A percentile compares a stretch with the other conserved stretches of the same genome.
Evolutionary conservation across 768 basidiomycete species (phyloP).

Genomic region (Serendipita sp.): DNA sequence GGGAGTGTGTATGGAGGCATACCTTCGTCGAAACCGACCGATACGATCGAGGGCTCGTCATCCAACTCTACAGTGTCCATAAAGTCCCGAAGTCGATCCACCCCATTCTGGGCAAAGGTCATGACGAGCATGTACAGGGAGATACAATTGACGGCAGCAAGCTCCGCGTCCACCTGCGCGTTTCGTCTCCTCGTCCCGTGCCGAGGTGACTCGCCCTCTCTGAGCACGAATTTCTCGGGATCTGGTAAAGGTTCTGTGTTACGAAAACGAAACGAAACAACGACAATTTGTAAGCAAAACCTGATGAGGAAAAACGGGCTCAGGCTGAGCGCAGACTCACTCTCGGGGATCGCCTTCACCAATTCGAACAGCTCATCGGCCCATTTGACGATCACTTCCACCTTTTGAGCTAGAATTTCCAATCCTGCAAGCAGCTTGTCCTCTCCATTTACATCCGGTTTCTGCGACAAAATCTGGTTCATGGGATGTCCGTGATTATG

Average conservation of each 20-base stretch:
- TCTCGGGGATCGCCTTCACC: conserved; percentile 70
- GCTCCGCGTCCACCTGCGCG: conserved; percentile 64
- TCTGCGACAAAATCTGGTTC: conserved; percentile 13
- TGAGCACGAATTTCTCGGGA: conserved; percentile 53
- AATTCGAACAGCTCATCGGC: conserved; percentile 89
- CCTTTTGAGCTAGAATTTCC: conserved; percentile 92
- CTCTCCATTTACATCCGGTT: conserved; percentile 28
- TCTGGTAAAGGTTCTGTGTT: conserved; percentile 59
- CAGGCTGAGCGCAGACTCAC: conserved; percentile 26
- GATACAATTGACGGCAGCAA: conserved; percentile 69
- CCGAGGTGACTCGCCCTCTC: conserved; percentile 56
- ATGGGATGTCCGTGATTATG: conserved; percentile 12
- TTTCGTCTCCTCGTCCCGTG: conserved; percentile 51
- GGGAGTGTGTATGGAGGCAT: conserved; percentile 12
- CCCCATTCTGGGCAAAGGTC: conserved; percentile 85
- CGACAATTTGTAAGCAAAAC: conserved; percentile 1
- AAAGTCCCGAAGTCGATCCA: conserved; percentile 59
- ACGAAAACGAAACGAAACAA: conserved; percentile 8
- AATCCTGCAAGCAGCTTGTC: conserved; percentile 63
- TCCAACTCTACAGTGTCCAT: conserved; percentile 59
- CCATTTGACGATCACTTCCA: conserved; percentile 81
- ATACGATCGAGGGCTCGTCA: conserved; percentile 48
- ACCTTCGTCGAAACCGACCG: conserved; percentile 72
- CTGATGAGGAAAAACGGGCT: neutral
- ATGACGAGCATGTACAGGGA: conserved; percentile 83